Evolutionary conservation across 345 rosid species (phyloP), one percentile per base, ranked within the genome.

Genomic region (Mallotus nudiflorus): DNA sequence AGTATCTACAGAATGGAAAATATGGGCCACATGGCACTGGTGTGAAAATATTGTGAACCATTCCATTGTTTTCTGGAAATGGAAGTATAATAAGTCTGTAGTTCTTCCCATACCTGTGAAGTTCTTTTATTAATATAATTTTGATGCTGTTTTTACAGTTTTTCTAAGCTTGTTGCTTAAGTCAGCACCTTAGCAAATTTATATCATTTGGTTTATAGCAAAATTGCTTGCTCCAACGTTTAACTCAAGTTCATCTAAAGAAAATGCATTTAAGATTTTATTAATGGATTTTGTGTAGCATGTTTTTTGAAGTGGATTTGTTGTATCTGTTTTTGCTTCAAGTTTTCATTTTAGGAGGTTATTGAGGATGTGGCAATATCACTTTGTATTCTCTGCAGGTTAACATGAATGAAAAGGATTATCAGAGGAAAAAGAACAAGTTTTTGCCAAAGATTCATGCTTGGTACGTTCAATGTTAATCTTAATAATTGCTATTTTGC

Each of bases 371-470:
- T 27, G 13, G 19, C 10, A 18, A 24, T 46, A 25, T 39, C 0
- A 44, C 45, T 9, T 9, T 69, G 16, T 28, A 59, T 22, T 54
- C 60, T 71, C 31, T 33, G 6, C 90, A 95, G 98, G 97, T 95
- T 69, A 95, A 90, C 85, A 84, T 92, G 99, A 92, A 91, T 54
- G 97, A 95, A 78, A 90, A 68, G 76, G 98, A 95, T 82, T 95
- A 92, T 74, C 97, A 92, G 75, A 92, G 99, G 77, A 95, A 95
- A 79, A 92, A 92, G 86, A 95, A 95, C 84, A 95, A 92, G 80
- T 92, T 87, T 75, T 85, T 92, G 82, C 97, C 97, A 16, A 95
- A 95, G 89, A 95, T 92, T 82, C 97, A 95, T 77, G 93, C 99
- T 68, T 95, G 99, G 99, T 95, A 84, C 68, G 70, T 65, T 29